Percentiles rank a stretch among this genome's conserved stretches.
These are phyloP conservation scores for Prototheca wickerhamii DNA, from an alignment of 163 green algal genomes.

Conservation along the genomic window DNA sequence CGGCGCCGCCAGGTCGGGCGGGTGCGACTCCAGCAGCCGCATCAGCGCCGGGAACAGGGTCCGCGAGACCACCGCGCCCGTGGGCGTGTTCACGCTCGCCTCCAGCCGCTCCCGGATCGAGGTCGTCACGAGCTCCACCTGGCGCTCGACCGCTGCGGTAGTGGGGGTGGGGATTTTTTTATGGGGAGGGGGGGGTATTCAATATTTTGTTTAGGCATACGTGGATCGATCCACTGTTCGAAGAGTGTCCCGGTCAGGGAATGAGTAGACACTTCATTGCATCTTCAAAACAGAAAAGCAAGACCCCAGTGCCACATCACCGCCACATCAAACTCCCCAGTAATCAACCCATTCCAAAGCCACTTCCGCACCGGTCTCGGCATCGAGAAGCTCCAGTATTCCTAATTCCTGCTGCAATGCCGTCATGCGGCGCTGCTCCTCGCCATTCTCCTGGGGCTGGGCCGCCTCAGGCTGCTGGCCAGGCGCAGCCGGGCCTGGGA, in stretches of 20 bases:
- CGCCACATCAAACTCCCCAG: background rate
- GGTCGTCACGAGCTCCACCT: constrained; percentile 35
- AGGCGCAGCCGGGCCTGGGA: background rate
- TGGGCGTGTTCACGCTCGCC: constrained; percentile 44
- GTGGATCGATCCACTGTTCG: no score
- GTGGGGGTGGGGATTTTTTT: background rate
- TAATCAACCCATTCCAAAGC: background rate
- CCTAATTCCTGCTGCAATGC: constrained; percentile 2
- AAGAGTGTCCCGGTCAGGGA: no score
- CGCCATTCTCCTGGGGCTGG: background rate
- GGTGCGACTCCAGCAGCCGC: background rate
- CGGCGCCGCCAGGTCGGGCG: background rate
- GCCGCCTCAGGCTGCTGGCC: background rate
- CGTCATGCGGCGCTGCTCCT: background rate
- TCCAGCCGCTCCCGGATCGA: constrained; percentile 63
- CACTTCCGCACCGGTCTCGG: background rate
- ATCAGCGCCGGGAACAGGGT: constrained; percentile 46
- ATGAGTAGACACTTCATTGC: no score
- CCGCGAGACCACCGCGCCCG: constrained; percentile 59
- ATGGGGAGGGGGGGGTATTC: background rate
- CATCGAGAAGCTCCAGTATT: background rate
- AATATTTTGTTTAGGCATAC: no score
- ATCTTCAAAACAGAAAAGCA: no score
- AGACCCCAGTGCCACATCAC: no score
- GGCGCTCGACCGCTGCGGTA: constrained; percentile 22